Base-by-base conservation (phyloP, 2,329 filamentous ascomycete species). In the Calonectria leucothoes region DNA sequence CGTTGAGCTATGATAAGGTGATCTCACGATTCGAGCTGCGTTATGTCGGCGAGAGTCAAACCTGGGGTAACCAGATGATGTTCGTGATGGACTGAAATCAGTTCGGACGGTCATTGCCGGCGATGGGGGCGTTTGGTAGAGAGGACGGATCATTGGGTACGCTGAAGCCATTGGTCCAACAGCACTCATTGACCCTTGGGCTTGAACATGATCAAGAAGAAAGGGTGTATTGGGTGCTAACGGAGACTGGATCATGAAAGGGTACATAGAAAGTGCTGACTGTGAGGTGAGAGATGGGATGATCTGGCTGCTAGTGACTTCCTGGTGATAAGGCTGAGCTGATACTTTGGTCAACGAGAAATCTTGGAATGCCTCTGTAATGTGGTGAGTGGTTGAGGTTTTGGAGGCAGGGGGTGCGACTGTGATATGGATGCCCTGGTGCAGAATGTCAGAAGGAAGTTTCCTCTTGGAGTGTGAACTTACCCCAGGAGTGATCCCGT, bases 11-110 rank as follows among this genome's bases (percentile, higher is more conserved):
- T 87, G 87, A 70, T 87, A 86, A n/a, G 86, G 82, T 15, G 87
- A 84, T 76, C 89, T 81, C 59, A 83, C 83, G 48, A 89, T 82
- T 27, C 88, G 84, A 71, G 86, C 83, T 29, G 87, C 87, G 78
- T 89, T 86, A 72, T 91, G 87, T 64, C 89, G 87, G 14, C 88
- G 88, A 66, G 81, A 78, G 33, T 88, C 86, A 23, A 80, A 75
- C 45, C 85, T 84, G 4, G 78, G 76, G 67, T 82, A 83, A 0
- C 79, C 72, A 14, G 84, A 79, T 37, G 85, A 77, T 37, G 80
- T 70, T 68, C 86, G 84, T 4, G 86, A 86, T 10, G 85, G 86
- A 33, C 84, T 83, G 68, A 85, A 85, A n/a, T 85, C 85, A 29
- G 83, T 81, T 5, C 84, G 82, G 2, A 79, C 71, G 1, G 83